Evolutionary conservation across 2,329 filamentous ascomycete genomes (phyloP), one percentile per base, ranked within the genome.

Genomic region (Penicillium griseofulvum): DNA sequence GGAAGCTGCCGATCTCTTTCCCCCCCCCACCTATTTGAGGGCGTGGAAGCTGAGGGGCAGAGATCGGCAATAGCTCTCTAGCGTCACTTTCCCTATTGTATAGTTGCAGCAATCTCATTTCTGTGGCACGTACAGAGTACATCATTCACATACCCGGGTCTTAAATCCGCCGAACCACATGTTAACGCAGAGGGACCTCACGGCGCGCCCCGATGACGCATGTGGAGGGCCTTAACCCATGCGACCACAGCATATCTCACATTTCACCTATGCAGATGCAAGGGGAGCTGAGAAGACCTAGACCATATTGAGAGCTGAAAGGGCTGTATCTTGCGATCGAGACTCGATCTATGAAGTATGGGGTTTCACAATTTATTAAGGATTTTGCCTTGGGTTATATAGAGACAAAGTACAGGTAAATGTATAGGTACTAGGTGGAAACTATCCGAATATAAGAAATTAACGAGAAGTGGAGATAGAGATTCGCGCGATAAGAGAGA

Each of bases 181-280:
- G 31, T 29, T 39, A 36, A 33, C 22, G 44, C 42, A 28, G 49
- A 56, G 54, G 45, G 56, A 51, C 45, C 39, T 45, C 17, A 48
- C 29, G 49, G 51, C 38, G 39, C 54, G 28, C 52, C 55, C 55
- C 56, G 44, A 61, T 65, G 63, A 65, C 63, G 61, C 63, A 64
- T 49, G 29, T 37, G 47, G 62, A 61, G 62, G 61, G 47, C 10
- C 48, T 43, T 42, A 49, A 29, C 37, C 36, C 44, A 48, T 34
- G 37, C 29, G 48, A 46, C 31, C 39, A 51, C 31, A 29, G 44
- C 44, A 49, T 44, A 48, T 33, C 37, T 45, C 46, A 42, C 22
- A 46, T 31, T 54, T 44, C 48, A 50, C 48, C 29, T 49, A 62
- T 65, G 58, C 52, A 51, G 47, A 57, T 64, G 62, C 61, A 65